phyloP scores from a whole-genome alignment of 495 filamentous ascomycete species.

The Penicillium lagena region DNA sequence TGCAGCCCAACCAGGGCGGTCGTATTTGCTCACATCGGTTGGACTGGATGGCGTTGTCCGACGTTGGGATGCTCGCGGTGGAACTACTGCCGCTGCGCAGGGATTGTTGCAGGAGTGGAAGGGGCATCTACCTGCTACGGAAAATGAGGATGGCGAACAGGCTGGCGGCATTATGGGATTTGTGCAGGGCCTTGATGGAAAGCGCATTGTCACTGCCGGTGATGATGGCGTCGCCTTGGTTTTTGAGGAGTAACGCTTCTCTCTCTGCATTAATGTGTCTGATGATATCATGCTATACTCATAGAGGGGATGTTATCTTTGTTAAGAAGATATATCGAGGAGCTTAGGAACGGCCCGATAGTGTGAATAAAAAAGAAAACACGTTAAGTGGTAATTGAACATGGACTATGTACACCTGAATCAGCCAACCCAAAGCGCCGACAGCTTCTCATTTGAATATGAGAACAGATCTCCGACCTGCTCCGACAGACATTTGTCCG shows the following conservation, averaged over 20 bases:
- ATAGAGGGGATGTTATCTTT: background rate
- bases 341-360: background rate
- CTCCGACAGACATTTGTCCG: background rate
- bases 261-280: conserved; percentile 1
- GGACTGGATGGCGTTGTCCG: conserved; percentile 84
- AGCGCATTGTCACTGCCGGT: conserved; percentile 74
- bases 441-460: conserved; percentile 2
- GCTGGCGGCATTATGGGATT: conserved; percentile 84
- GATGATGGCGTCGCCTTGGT: conserved; percentile 74
- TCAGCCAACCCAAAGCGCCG: conserved; percentile 33
- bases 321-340: too few species aligned
- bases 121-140: conserved; percentile 71
- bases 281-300: conserved; percentile 18
- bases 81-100: conserved; percentile 54
- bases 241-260: conserved; percentile 47
- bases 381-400: conserved; percentile 30
- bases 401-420: conserved; percentile 39
- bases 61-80: conserved; percentile 81
- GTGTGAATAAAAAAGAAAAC: conserved; percentile 14
- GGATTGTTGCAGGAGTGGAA: conserved; percentile 74
- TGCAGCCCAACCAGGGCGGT: conserved; percentile 23
- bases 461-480: conserved; percentile 1
- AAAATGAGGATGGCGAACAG: conserved; percentile 52
- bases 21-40: conserved; percentile 68
- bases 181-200: conserved; percentile 64